These are phyloP conservation scores for Diaporthe caulivora DNA, from an alignment of 2,329 filamentous ascomycete genomes.

Conservation along the genomic window DNA sequence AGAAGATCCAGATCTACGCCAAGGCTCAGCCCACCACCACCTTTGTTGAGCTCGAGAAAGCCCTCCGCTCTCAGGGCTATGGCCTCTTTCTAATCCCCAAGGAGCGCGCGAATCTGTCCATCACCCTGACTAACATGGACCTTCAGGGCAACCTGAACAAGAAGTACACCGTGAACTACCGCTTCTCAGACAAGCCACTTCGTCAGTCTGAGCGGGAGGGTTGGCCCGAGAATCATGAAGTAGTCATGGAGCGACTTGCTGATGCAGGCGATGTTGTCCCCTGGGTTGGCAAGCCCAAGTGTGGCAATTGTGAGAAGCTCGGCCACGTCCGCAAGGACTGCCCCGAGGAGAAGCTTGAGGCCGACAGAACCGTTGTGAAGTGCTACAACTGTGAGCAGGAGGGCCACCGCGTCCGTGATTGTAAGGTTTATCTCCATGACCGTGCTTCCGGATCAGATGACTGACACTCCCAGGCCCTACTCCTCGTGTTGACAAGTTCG, in stretches of 20 bases:
- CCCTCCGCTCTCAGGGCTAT: slow-evolving; percentile 67
- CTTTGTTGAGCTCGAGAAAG: slow-evolving; percentile 71
- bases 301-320: slow-evolving; percentile 72
- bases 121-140: slow-evolving; percentile 77
- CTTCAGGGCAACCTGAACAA: slow-evolving; percentile 76
- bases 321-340: slow-evolving; percentile 75
- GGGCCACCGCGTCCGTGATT: slow-evolving; percentile 78
- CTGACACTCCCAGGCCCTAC: slow-evolving; percentile 59
- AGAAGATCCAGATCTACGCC: slow-evolving; percentile 69
- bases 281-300: slow-evolving; percentile 67
- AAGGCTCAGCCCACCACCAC: slow-evolving; percentile 70
- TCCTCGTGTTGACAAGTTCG: slow-evolving; percentile 73
- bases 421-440: slow-evolving; percentile 55
- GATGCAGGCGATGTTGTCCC: slow-evolving; percentile 75
- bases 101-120: slow-evolving; percentile 65
- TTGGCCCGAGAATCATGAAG: slow-evolving; percentile 70
- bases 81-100: slow-evolving; percentile 72
- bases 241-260: slow-evolving; percentile 73
- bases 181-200: slow-evolving; percentile 68
- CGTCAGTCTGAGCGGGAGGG: slow-evolving; percentile 69
- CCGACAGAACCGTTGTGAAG: slow-evolving; percentile 59
- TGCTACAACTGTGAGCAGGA: slow-evolving; percentile 75
- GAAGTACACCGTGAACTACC: slow-evolving; percentile 73
- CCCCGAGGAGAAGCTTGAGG: slow-evolving; percentile 67
- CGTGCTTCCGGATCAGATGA: background rate